Evolutionary conservation across 2,329 filamentous ascomycete genomes (phyloP), one percentile per base, ranked within the genome.

Genomic region (Balansia obtecta): DNA sequence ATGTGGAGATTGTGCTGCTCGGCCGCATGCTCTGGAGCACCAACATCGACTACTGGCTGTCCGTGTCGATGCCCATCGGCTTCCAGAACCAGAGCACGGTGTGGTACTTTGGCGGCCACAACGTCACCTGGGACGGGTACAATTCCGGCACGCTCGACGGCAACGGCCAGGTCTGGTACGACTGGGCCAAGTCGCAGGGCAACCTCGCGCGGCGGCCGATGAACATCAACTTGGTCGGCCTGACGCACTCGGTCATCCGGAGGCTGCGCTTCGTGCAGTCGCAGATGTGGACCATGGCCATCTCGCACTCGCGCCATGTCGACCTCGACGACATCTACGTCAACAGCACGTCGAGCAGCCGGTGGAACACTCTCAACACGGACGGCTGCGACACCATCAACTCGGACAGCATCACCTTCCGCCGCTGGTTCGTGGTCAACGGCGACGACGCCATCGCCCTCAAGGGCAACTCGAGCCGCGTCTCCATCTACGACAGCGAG

Each of bases 241-340:
- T 75, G 3, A 72, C 62, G 5, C 72, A 79, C 57, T 72, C 72
- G 0, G 58, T 72, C 3, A 64, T 80, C 12, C 62, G 65, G 38
- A 69, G 74, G 3, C 52, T 80, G 15, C 65, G 66, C 2, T 79
- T 78, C 54, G 62, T 81, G 8, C 71, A 77, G 53, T 76, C 71
- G 53, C 77, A 81, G 62, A 81, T 82, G 77, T 82, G 78, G 71
- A 74, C 74, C 0, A 73, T 80, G 68, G 72, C 73, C 1, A 68
- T 78, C 32, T 74, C 73, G 10, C 63, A 73, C 58, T 73, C 72
- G 3, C 53, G 69, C 7, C 62, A 73, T 46, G 61, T 74, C 1
- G 61, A 73, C 0, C 63, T 80, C 7, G 65, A 74, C 46, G 68
- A 74, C 52, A 76, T 80, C 4, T 74, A 70, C 53, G 68, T 78